Evolutionary conservation across 73 alveolate genomes (phyloP).

Genomic region (Halteria grandinella): DNA sequence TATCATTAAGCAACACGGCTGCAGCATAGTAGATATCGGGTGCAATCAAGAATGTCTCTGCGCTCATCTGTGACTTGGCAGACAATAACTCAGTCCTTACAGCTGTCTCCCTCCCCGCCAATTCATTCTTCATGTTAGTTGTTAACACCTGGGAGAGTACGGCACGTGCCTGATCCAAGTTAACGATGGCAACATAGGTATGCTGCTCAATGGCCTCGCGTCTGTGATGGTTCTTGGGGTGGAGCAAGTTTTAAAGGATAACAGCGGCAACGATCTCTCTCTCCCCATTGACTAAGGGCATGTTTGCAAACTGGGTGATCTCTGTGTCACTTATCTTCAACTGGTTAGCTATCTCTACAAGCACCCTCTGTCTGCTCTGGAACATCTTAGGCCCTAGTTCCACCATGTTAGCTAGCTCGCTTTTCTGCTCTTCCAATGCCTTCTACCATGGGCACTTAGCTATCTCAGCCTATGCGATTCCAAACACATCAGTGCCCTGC

Average conservation of each 20-base stretch:
- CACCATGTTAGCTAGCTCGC: not conserved
- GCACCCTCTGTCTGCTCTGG: constrained; percentile 9
- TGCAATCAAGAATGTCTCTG: not conserved
- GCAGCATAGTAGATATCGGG: constrained; percentile 44
- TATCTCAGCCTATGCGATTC: not conserved
- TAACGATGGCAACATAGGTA: constrained; percentile 27
- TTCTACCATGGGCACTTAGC: constrained; percentile 29
- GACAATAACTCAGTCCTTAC: not conserved
- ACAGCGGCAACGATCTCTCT: constrained; percentile 36
- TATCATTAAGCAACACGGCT: not conserved
- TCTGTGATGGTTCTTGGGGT: constrained; percentile 51
- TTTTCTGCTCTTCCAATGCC: not conserved
- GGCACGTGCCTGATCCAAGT: constrained; percentile 18
- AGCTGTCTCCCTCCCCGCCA: constrained; percentile 15
- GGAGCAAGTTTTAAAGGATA: constrained; percentile 36
- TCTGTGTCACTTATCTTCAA: constrained; percentile 7
- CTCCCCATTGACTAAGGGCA: not conserved
- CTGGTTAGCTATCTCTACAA: constrained; percentile 6
- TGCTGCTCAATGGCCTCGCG: constrained; percentile 37
- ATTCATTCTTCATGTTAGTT: constrained; percentile 15
- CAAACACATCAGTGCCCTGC: not conserved
- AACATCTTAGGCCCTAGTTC: not conserved
- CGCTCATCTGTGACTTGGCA: constrained; percentile 3
- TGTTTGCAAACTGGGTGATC: not conserved
- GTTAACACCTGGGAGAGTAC: not conserved